phyloP scores from a whole-genome alignment of 495 filamentous ascomycete genomes.

The Penicillium flavigenum region DNA sequence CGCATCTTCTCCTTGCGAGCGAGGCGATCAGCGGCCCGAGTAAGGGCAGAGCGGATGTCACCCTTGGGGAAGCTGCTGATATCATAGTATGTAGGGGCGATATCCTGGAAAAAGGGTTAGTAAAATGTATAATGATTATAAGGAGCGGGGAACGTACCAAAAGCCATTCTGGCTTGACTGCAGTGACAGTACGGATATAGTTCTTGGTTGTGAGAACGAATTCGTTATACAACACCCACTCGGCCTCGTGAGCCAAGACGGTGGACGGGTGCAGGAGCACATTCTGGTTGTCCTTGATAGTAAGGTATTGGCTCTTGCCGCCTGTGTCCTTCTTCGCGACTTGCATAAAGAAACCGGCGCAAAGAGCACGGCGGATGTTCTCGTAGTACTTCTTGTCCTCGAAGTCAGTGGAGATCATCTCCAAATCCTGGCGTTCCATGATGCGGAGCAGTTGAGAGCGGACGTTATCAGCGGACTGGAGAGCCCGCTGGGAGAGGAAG shows the following conservation, averaged over 20 bases:
- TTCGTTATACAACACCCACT: constrained; percentile 99
- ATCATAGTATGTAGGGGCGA: constrained; percentile 91
- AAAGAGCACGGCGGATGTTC: constrained; percentile 93
- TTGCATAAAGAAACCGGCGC: constrained; percentile 99
- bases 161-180: constrained; percentile 73
- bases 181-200: constrained; percentile 66
- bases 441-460: constrained; percentile 87
- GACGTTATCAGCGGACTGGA: constrained; percentile 92
- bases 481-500: constrained; percentile 85
- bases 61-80: constrained; percentile 79
- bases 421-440: constrained; percentile 88
- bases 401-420: constrained; percentile 84
- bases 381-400: constrained; percentile 96
- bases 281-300: constrained; percentile 89
- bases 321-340: constrained; percentile 84
- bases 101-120: constrained; percentile 58
- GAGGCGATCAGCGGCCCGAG: constrained; percentile 71
- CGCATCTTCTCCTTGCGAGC: constrained; percentile 68
- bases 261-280: constrained; percentile 93
- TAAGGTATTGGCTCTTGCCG: constrained; percentile 79
- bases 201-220: constrained; percentile 98
- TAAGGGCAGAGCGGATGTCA: constrained; percentile 75
- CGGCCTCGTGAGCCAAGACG: constrained; percentile 77
- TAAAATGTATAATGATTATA: constrained; percentile 3
- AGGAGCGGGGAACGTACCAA: constrained; percentile 59